A percentile compares a stretch with the other conserved stretches of the same genome.
These are phyloP conservation scores for Paracorniculantispora psalliotae DNA, from an alignment of 2,329 filamentous ascomycete genomes.

Conservation along the genomic window DNA sequence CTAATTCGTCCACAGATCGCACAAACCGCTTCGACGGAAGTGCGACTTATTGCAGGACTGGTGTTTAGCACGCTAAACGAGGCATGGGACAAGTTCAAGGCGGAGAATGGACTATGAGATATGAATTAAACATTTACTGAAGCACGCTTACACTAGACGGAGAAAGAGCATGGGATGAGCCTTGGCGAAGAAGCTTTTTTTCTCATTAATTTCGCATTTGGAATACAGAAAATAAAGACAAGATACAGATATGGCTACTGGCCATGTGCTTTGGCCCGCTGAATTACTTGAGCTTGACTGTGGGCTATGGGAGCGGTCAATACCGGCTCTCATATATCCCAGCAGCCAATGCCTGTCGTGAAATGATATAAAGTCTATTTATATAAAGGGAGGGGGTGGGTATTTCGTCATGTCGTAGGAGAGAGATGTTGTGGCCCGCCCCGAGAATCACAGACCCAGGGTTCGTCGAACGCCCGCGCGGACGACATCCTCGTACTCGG, in stretches of 20 bases:
- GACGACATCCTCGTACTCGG: constrained; percentile 83
- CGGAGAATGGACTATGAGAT: constrained; percentile 57
- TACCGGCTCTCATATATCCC: too few relatives aligned
- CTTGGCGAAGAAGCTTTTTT: neutral
- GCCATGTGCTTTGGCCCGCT: neutral
- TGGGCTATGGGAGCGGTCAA: too few relatives aligned
- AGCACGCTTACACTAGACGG: constrained; percentile 8
- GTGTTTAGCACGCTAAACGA: constrained; percentile 67
- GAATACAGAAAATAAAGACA: neutral
- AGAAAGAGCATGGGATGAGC: neutral
- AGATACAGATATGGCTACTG: neutral
- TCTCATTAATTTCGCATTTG: neutral
- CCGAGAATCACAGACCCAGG: constrained; percentile 65
- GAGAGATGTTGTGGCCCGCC: neutral
- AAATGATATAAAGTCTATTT: neutral
- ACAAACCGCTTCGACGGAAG: constrained; percentile 60
- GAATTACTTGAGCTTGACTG: neutral
- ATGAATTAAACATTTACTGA: constrained; percentile 9
- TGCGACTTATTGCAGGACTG: constrained; percentile 58
- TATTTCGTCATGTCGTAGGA: neutral
- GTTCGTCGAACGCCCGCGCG: constrained; percentile 74
- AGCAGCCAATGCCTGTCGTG: too few relatives aligned
- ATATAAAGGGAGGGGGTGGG: neutral
- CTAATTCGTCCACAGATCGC: constrained; percentile 43
- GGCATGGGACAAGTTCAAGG: constrained; percentile 69